These are phyloP conservation scores for Yamadazyma friedrichii DNA, from an alignment of 1,139 yeast genomes.

Conservation along the genomic window DNA sequence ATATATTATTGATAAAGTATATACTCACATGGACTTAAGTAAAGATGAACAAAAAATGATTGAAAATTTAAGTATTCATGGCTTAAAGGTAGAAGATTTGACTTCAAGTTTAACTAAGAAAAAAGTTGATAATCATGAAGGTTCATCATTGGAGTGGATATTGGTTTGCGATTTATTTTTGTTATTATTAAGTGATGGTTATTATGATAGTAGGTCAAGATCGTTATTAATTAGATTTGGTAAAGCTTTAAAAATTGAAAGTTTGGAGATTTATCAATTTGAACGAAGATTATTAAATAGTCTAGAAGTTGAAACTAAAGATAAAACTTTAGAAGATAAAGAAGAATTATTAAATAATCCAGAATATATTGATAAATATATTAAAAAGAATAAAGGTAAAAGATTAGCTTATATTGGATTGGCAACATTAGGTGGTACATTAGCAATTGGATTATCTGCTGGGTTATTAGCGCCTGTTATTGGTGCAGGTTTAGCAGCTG, in stretches of 20 bases:
- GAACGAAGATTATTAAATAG: constrained; percentile 90
- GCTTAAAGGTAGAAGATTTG: constrained; percentile 72
- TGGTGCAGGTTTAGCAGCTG: constrained; percentile 98
- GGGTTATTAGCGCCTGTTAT: constrained; percentile 96
- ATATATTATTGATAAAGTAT: constrained; percentile 66
- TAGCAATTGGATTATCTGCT: constrained; percentile 91
- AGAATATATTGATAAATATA: constrained; percentile 66
- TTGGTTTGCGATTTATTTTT: constrained; percentile 86
- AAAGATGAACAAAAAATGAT: constrained; percentile 84
- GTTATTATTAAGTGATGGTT: constrained; percentile 76
- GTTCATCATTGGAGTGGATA: constrained; percentile 71
- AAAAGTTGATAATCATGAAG: constrained; percentile 3
- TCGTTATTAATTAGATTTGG: constrained; percentile 71
- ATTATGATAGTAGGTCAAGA: constrained; percentile 87
- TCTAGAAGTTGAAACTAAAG: constrained; percentile 76
- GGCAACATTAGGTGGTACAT: constrained; percentile 96
- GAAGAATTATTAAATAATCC: constrained; percentile 77
- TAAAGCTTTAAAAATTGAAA: constrained; percentile 50
- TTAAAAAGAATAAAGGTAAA: constrained; percentile 61
- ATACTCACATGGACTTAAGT: constrained; percentile 74
- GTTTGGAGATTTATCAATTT: constrained; percentile 77
- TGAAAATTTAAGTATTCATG: constrained; percentile 81
- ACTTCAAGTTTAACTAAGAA: constrained; percentile 48
- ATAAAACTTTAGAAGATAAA: constrained; percentile 48
- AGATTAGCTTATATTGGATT: constrained; percentile 87